phyloP scores from a whole-genome alignment of 2,329 filamentous ascomycete species.

The Epichloe brachyelytri region DNA sequence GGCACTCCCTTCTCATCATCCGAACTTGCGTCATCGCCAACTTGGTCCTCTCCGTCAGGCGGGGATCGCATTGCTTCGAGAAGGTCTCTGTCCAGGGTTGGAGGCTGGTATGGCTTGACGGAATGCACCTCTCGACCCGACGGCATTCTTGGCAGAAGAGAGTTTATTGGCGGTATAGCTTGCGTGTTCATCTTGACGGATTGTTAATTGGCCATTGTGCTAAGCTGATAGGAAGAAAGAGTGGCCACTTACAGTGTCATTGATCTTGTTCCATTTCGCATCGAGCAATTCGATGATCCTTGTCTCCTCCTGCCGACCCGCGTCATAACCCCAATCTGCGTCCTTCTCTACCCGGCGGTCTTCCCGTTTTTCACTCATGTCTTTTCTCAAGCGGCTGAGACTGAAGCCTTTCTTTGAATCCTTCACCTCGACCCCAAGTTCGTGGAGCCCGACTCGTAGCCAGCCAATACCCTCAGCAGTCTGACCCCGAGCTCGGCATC shows the following conservation, averaged over 20 bases:
- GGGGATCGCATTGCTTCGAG: slow-evolving; percentile 46
- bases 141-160: slow-evolving; percentile 66
- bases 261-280: slow-evolving; percentile 81
- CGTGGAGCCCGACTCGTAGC: slow-evolving; percentile 63
- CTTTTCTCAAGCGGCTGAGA: slow-evolving; percentile 56
- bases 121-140: slow-evolving; percentile 78
- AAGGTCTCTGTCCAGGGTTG: slow-evolving; percentile 48
- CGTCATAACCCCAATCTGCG: slow-evolving; percentile 65
- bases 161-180: slow-evolving; percentile 54
- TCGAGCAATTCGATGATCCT: slow-evolving; percentile 79
- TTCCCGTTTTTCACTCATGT: slow-evolving; percentile 64
- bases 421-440: slow-evolving; percentile 52
- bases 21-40: slow-evolving; percentile 23
- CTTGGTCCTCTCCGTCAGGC: slow-evolving; percentile 21
- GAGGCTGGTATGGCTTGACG: slow-evolving; percentile 54
- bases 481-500: slow-evolving; percentile 76
- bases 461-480: slow-evolving; percentile 79
- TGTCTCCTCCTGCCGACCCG: slow-evolving; percentile 70
- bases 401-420: slow-evolving; percentile 41
- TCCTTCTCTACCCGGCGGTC: slow-evolving; percentile 68
- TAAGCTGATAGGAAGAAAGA: not conserved
- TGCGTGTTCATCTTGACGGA: slow-evolving; percentile 63
- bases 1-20: slow-evolving; percentile 23
- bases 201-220: not conserved
- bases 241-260: slow-evolving; percentile 60